Percentiles rank a stretch among this genome's conserved stretches.
Evolutionary conservation across 2,329 filamentous ascomycete species (phyloP).

Genomic region (Beauveria asiatica): DNA sequence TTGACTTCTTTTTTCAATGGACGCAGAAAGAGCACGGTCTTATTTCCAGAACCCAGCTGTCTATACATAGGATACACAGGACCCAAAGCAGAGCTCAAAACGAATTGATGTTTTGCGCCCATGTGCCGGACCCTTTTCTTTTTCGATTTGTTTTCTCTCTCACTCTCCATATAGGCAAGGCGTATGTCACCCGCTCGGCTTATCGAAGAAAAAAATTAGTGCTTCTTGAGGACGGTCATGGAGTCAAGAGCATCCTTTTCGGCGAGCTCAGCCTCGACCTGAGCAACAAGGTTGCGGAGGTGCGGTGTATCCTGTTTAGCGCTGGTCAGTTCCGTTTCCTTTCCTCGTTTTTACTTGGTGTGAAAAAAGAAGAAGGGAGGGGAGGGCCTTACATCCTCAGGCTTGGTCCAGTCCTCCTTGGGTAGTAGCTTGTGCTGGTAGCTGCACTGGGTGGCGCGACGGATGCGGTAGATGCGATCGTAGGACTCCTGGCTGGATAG

Average conservation of each 20-base stretch:
- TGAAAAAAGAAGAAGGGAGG: background rate
- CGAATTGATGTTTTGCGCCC: background rate
- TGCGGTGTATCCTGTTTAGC: constrained; percentile 41
- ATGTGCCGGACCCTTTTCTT: background rate
- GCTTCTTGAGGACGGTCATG: constrained; percentile 41
- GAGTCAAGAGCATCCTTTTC: constrained; percentile 47
- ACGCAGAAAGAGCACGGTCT: background rate
- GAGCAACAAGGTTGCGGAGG: constrained; percentile 42
- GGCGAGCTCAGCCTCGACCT: constrained; percentile 40
- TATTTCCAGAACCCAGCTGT: constrained; percentile 16
- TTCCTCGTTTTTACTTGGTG: no score
- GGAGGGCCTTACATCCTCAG: constrained; percentile 35
- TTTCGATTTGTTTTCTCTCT: background rate
- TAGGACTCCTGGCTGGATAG: constrained; percentile 85
- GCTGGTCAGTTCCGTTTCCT: background rate
- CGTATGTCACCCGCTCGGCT: background rate
- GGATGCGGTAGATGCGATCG: constrained; percentile 95
- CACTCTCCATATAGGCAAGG: background rate
- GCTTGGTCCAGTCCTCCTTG: constrained; percentile 52
- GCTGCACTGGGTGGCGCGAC: constrained; percentile 79
- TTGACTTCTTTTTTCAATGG: background rate
- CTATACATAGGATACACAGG: constrained; percentile 29
- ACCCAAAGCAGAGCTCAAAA: background rate
- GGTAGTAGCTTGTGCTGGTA: constrained; percentile 57
- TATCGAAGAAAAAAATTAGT: constrained; percentile 24